phyloP scores from a whole-genome alignment of 768 basidiomycete species.

The Podaxis sp. region DNA sequence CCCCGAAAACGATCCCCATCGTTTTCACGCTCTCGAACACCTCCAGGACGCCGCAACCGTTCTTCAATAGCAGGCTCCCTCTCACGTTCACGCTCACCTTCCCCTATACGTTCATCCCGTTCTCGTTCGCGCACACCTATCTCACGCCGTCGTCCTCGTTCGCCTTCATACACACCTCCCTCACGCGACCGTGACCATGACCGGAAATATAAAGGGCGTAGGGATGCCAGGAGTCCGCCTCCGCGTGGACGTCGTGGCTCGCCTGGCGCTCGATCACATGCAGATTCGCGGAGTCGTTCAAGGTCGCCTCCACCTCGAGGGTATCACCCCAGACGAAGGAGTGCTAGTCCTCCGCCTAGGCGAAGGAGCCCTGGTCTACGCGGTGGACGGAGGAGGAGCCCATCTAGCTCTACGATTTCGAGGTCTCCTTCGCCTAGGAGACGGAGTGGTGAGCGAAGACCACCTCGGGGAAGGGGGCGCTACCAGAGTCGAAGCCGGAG shows the following conservation, averaged over 20 bases:
- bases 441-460: slow-evolving; percentile 25
- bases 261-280: slow-evolving; percentile 30
- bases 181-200: slow-evolving; percentile 32
- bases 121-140: slow-evolving; percentile 45
- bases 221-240: slow-evolving; percentile 59
- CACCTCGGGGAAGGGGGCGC: slow-evolving; percentile 17
- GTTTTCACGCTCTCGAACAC: slow-evolving; percentile 27
- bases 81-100: slow-evolving; percentile 41
- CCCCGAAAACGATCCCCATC: slow-evolving; percentile 22
- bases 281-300: slow-evolving; percentile 37
- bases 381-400: slow-evolving; percentile 25
- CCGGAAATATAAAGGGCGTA: slow-evolving; percentile 31
- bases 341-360: slow-evolving; percentile 37
- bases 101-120: slow-evolving; percentile 37
- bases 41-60: slow-evolving; percentile 24
- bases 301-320: slow-evolving; percentile 38
- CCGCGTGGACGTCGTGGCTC: slow-evolving; percentile 44
- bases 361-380: slow-evolving; percentile 34
- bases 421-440: slow-evolving; percentile 32
- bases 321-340: slow-evolving; percentile 43
- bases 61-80: slow-evolving; percentile 44
- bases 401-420: slow-evolving; percentile 22
- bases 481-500: slow-evolving; percentile 29
- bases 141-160: slow-evolving; percentile 39
- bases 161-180: slow-evolving; percentile 52